Percentiles rank a stretch among this genome's conserved stretches.
Evolutionary conservation across 768 basidiomycete genomes (phyloP).

Genomic region (Boletus sp.): DNA sequence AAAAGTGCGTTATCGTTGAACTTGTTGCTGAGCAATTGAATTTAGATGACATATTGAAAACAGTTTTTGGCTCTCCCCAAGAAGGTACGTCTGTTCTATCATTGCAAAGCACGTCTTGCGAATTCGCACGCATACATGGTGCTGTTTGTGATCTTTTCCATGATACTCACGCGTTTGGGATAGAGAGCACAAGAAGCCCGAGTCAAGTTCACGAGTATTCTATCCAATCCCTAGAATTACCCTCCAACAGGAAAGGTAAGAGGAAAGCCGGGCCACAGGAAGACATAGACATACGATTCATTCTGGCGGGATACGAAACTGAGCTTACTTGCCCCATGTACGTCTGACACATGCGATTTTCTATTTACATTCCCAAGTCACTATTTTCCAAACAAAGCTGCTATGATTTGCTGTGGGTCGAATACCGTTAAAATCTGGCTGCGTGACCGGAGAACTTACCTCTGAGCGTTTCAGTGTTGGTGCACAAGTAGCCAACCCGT

Average conservation of each 20-base stretch:
- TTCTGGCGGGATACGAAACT: slow-evolving; percentile 52
- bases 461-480: slow-evolving; percentile 43
- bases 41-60: neutral
- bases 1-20: slow-evolving; percentile 8
- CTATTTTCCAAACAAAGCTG: slow-evolving; percentile 51
- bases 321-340: slow-evolving; percentile 74
- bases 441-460: neutral
- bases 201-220: slow-evolving; percentile 2
- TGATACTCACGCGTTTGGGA: slow-evolving; percentile 7
- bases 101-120: neutral
- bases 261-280: slow-evolving; percentile 31
- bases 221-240: neutral
- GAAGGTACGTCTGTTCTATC: slow-evolving; percentile 18
- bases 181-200: neutral
- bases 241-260: slow-evolving; percentile 44
- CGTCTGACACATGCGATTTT: slow-evolving; percentile 25
- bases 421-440: neutral
- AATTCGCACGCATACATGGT: neutral
- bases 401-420: slow-evolving; percentile 62
- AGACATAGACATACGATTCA: slow-evolving; percentile 21
- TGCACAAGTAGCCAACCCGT: slow-evolving; percentile 63
- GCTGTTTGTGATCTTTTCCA: neutral
- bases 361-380: neutral
- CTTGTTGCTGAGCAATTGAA: neutral
- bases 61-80: neutral